Conservation (phyloP, 495 filamentous ascomycete species). For the Penicillium fimorum region DNA sequence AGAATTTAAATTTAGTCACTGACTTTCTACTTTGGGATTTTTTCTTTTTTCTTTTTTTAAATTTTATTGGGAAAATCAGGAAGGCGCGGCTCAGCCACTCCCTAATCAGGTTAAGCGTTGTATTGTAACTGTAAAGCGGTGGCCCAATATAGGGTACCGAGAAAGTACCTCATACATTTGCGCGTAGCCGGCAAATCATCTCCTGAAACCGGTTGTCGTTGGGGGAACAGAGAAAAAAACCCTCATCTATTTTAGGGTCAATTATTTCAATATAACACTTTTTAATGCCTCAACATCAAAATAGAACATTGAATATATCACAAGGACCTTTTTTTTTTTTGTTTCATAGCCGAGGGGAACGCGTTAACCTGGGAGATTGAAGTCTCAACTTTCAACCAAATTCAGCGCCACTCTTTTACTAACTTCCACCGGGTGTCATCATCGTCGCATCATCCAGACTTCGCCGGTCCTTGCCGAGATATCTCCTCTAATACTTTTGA, state of each 20-base stretch:
- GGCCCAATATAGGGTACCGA: neutral
- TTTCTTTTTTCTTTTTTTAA: neutral
- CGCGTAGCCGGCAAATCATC: slow-evolving; percentile 11
- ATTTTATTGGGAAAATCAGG: slow-evolving; percentile 11
- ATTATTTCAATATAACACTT: neutral
- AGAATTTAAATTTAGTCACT: slow-evolving; percentile 38
- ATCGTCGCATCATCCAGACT: slow-evolving; percentile 32
- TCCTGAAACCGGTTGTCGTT: slow-evolving; percentile 29
- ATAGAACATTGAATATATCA: neutral
- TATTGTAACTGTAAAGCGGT: slow-evolving; percentile 8
- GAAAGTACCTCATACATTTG: slow-evolving; percentile 7
- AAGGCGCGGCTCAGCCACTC: slow-evolving; percentile 20
- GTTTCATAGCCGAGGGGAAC: slow-evolving; percentile 7
- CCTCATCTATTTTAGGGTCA: slow-evolving; percentile 16
- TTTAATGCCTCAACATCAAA: slow-evolving; percentile 12
- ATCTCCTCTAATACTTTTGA: slow-evolving; percentile 3
- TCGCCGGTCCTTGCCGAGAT: slow-evolving; percentile 24
- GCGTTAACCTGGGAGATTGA: slow-evolving; percentile 5
- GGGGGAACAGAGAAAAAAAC: slow-evolving; percentile 27
- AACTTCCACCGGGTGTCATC: slow-evolving; percentile 23
- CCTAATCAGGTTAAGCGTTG: slow-evolving; percentile 14
- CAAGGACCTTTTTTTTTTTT: slow-evolving; percentile 5
- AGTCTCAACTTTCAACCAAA: neutral
- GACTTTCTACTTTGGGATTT: slow-evolving; percentile 17
- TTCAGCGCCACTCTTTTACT: slow-evolving; percentile 22